Conservation (phyloP, 306 rosid genomes). For the Begonia fuchsioides region DNA sequence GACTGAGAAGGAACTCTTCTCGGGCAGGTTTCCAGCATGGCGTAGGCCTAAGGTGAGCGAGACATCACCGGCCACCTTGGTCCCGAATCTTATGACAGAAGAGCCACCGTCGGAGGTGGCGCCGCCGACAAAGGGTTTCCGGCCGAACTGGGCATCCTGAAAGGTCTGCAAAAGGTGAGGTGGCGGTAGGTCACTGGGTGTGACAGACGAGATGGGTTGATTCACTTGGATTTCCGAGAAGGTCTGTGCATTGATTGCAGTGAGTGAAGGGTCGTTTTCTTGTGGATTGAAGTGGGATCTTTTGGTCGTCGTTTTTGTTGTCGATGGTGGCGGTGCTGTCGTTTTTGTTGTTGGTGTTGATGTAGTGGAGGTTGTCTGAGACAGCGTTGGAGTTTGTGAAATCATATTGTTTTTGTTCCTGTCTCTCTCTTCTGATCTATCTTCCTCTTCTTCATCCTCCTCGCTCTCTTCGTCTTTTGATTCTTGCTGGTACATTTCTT, state of each 20-base stretch:
- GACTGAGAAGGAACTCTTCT: conserved; percentile 37
- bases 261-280: conserved; percentile 39
- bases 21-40: conserved; percentile 14
- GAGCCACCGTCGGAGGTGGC: conserved; percentile 27
- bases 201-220: conserved; percentile 16
- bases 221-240: conserved; percentile 42
- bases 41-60: conserved; percentile 14
- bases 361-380: too few relatives aligned
- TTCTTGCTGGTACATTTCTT: conserved; percentile 76
- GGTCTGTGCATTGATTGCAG: conserved; percentile 20
- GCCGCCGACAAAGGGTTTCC: conserved; percentile 13
- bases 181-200: not conserved
- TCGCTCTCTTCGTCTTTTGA: conserved; percentile 13
- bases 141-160: conserved; percentile 7
- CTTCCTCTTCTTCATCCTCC: conserved; percentile 13
- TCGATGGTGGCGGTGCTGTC: not conserved
- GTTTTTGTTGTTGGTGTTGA: conserved; percentile 11
- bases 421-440: conserved; percentile 14
- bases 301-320: conserved; percentile 12
- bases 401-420: conserved; percentile 11
- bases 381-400: conserved; percentile 32
- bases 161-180: conserved; percentile 12
- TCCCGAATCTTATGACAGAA: conserved; percentile 53
- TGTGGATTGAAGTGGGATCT: conserved; percentile 15
- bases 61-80: conserved; percentile 50